These are phyloP conservation scores for Phyllosticta citriasiana DNA, from an alignment of 2,329 filamentous ascomycete genomes.

Conservation along the genomic window DNA sequence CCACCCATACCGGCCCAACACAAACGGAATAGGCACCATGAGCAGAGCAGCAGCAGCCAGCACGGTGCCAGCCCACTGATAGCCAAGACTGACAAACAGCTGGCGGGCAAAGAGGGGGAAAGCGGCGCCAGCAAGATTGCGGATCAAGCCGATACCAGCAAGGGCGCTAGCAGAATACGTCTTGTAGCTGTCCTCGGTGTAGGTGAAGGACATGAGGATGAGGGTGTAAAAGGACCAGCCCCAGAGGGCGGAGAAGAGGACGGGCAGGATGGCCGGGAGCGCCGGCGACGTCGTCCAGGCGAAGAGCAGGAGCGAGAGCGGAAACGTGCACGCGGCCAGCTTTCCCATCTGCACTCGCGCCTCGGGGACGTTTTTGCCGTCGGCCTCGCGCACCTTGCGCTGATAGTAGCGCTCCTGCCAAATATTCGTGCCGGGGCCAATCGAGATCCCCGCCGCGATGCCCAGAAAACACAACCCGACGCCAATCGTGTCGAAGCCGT, in stretches of 20 bases:
- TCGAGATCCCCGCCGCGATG: conserved; percentile 31
- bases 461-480: conserved; percentile 34
- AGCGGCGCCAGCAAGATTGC: conserved; percentile 27
- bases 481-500: conserved; percentile 31
- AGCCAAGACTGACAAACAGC: conserved; percentile 22
- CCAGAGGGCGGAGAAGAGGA: conserved; percentile 40
- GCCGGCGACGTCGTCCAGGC: conserved; percentile 6
- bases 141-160: conserved; percentile 30
- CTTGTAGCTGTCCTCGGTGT: conserved; percentile 41
- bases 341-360: conserved; percentile 32
- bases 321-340: conserved; percentile 29
- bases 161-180: conserved; percentile 33
- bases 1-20: conserved; percentile 25
- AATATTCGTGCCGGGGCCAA: conserved; percentile 35
- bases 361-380: conserved; percentile 31
- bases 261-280: conserved; percentile 33
- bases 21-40: conserved; percentile 24
- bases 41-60: conserved; percentile 20
- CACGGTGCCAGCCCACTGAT: conserved; percentile 22
- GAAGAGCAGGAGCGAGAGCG: conserved; percentile 14
- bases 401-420: conserved; percentile 37
- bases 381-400: conserved; percentile 21
- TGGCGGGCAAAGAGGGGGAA: conserved; percentile 24
- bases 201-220: conserved; percentile 41
- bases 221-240: conserved; percentile 43